A percentile compares a stretch with the other conserved stretches of the same genome.
Conservation (phyloP, 805 yeast genomes). For the Peterozyma toletana region DNA sequence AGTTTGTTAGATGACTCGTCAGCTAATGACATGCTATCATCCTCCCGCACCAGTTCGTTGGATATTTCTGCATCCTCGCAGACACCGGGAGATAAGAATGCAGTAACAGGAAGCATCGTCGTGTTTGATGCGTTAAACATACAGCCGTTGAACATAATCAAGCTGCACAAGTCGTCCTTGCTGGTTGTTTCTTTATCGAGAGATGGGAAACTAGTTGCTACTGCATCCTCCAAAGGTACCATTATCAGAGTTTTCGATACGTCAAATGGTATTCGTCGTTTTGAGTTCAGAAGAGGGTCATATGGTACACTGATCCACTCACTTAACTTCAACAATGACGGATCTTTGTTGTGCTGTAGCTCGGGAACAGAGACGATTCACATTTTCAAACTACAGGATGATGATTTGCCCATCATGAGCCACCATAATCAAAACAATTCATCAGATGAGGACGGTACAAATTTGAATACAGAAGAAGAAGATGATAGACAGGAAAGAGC, state of each 20-base stretch:
- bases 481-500: slow-evolving; percentile 19
- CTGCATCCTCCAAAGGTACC: slow-evolving; percentile 88
- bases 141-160: slow-evolving; percentile 72
- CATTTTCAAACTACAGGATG: slow-evolving; percentile 61
- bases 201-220: slow-evolving; percentile 78
- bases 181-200: slow-evolving; percentile 61
- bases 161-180: slow-evolving; percentile 78
- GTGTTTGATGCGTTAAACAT: slow-evolving; percentile 71
- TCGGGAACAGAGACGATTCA: slow-evolving; percentile 92
- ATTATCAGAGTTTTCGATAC: slow-evolving; percentile 77
- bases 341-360: slow-evolving; percentile 69
- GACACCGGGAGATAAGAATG: neutral
- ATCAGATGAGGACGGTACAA: slow-evolving; percentile 19
- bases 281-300: slow-evolving; percentile 79
- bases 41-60: neutral
- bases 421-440: neutral
- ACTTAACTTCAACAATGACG: slow-evolving; percentile 65
- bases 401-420: slow-evolving; percentile 15
- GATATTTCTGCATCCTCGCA: neutral
- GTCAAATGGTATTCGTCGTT: slow-evolving; percentile 51
- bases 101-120: slow-evolving; percentile 59
- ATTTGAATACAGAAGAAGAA: slow-evolving; percentile 14
- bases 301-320: slow-evolving; percentile 79
- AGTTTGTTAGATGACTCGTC: neutral
- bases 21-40: neutral